Conservation (phyloP, 2,329 filamentous ascomycete genomes). For the Pleurostoma richardsiae region DNA sequence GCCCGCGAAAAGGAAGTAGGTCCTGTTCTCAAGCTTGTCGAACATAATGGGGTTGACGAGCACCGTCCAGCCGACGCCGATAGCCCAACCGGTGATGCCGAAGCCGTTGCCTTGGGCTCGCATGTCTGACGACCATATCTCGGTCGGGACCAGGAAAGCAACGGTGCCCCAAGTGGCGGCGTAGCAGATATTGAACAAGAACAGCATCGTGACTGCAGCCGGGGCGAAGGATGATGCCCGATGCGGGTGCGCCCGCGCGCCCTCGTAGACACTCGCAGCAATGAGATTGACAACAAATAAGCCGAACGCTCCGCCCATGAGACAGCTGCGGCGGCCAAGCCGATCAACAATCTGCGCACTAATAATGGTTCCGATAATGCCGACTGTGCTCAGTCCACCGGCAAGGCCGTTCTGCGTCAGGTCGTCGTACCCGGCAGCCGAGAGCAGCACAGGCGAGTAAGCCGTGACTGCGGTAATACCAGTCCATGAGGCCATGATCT, state of each 20-base stretch:
- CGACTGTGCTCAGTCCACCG: constrained; percentile 45
- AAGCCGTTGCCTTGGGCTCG: constrained; percentile 56
- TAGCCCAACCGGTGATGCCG: constrained; percentile 54
- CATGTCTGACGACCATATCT: constrained; percentile 52
- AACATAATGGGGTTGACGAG: constrained; percentile 51
- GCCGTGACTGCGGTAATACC: constrained; percentile 35
- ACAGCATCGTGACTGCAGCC: constrained; percentile 40
- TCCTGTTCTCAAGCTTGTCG: constrained; percentile 35
- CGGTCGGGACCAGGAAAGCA: constrained; percentile 45
- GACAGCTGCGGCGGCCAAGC: constrained; percentile 34
- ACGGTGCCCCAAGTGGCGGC: constrained; percentile 44
- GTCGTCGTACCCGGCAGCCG: constrained; percentile 24
- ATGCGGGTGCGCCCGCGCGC: constrained; percentile 24
- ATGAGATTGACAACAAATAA: constrained; percentile 36
- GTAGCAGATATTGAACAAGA: constrained; percentile 45
- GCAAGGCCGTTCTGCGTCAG: constrained; percentile 40
- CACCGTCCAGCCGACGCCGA: constrained; percentile 49
- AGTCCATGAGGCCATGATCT: constrained; percentile 37
- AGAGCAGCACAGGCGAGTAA: constrained; percentile 27
- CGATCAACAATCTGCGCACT: constrained; percentile 45
- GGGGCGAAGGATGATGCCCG: constrained; percentile 32
- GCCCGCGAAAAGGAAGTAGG: constrained; percentile 46
- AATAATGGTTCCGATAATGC: constrained; percentile 45
- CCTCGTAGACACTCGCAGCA: constrained; percentile 35
- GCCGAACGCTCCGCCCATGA: constrained; percentile 30